Percentiles rank a stretch among this genome's conserved stretches.
phyloP scores from a whole-genome alignment of 179 eudicot species.

The Monotropa hypopitys region DNA sequence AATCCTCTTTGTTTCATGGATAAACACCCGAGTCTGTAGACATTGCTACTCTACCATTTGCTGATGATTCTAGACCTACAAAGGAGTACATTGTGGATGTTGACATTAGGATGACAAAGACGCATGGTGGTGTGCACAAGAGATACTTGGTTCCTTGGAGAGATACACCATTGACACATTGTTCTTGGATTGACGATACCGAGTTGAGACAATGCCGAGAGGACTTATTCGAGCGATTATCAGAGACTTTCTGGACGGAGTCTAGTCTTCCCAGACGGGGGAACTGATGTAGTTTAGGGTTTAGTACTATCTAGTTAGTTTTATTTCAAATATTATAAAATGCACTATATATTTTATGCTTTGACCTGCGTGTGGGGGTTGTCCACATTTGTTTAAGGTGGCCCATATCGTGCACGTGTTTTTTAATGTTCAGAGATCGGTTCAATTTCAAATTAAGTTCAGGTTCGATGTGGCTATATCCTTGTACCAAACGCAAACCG shows the following conservation, averaged over 20 bases:
- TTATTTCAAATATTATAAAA: not conserved
- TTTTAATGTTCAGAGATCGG: too few species aligned
- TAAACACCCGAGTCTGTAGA: too few species aligned
- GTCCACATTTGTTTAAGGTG: too few species aligned
- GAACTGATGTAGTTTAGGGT: not conserved
- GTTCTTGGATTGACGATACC: not conserved
- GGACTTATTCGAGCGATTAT: not conserved
- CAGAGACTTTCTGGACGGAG: not conserved
- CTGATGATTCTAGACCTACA: not conserved
- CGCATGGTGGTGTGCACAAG: not conserved
- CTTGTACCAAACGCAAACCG: too few species aligned
- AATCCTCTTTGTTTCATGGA: too few species aligned
- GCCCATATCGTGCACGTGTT: too few species aligned
- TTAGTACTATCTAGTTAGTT: not conserved
- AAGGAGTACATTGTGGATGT: not conserved
- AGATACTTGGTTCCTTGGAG: not conserved
- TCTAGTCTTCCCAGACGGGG: too few species aligned
- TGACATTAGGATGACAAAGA: not conserved
- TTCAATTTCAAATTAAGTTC: too few species aligned
- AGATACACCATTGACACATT: not conserved
- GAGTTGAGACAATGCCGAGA: not conserved
- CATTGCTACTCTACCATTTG: not conserved
- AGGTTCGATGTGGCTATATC: too few species aligned
- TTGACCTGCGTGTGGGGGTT: too few species aligned
- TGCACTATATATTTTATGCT: too few species aligned